Conservation (phyloP, 495 filamentous ascomycete species). For the Podospora appendiculata region DNA sequence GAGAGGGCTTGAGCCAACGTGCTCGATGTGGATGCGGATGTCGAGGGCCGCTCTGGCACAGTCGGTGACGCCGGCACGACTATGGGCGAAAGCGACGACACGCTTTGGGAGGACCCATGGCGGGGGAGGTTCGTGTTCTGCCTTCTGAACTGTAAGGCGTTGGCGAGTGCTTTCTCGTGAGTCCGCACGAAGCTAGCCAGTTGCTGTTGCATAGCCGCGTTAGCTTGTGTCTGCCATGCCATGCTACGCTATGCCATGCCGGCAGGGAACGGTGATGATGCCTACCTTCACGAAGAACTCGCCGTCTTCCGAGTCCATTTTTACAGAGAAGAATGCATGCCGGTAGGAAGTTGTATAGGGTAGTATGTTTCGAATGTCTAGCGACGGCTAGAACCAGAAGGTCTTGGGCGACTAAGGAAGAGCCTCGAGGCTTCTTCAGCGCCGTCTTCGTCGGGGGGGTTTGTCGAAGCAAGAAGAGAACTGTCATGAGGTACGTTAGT, state of each 20-base stretch:
- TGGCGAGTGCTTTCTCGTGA: slow-evolving; percentile 94
- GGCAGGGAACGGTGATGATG: background rate
- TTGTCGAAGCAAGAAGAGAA: slow-evolving; percentile 5
- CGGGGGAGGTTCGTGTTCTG: slow-evolving; percentile 49
- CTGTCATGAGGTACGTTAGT: slow-evolving; percentile 24
- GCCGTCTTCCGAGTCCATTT: slow-evolving; percentile 81
- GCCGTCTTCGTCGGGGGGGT: slow-evolving; percentile 2
- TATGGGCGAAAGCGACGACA: slow-evolving; percentile 40
- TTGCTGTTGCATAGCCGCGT: slow-evolving; percentile 47
- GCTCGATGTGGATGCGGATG: slow-evolving; percentile 59
- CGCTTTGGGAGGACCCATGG: slow-evolving; percentile 54
- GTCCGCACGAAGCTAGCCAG: slow-evolving; percentile 92
- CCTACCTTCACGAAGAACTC: slow-evolving; percentile 80
- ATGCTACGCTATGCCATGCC: no score
- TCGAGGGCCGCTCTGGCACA: slow-evolving; percentile 43
- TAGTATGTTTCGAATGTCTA: slow-evolving; percentile 3
- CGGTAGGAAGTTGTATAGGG: slow-evolving; percentile 6
- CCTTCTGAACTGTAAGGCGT: slow-evolving; percentile 78
- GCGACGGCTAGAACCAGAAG: no score
- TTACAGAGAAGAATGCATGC: slow-evolving; percentile 37
- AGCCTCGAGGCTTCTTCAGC: slow-evolving; percentile 4
- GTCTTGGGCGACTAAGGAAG: no score
- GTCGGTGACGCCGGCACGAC: slow-evolving; percentile 40
- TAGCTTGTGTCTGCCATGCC: no score
- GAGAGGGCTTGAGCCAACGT: slow-evolving; percentile 79